Evolutionary conservation across 192 early-diverging fungal genomes (phyloP).

Genomic region (Globomyces pollinis-pini): DNA sequence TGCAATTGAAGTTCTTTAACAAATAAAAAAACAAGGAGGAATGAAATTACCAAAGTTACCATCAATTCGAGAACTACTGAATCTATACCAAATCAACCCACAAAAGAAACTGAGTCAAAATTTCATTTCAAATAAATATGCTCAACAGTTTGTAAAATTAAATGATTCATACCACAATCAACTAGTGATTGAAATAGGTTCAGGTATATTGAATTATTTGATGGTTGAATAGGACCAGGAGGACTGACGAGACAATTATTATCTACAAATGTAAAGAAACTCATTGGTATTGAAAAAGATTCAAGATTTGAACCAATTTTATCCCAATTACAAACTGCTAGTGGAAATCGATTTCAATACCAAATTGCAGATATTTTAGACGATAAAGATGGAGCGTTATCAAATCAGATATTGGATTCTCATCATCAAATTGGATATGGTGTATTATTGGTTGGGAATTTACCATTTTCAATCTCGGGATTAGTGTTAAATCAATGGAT

Average conservation of each 20-base stretch:
- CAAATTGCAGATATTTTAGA: background rate
- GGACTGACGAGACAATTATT: background rate
- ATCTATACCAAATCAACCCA: background rate
- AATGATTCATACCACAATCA: background rate
- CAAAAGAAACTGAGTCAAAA: slow-evolving; percentile 3
- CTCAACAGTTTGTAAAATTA: background rate
- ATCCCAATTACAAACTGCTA: background rate
- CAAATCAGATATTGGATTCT: background rate
- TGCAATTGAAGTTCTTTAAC: background rate
- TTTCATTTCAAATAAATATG: slow-evolving; percentile 2
- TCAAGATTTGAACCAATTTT: slow-evolving; percentile 2
- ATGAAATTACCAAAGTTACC: slow-evolving; percentile 1
- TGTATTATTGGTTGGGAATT: background rate
- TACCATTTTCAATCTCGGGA: slow-evolving; percentile 3
- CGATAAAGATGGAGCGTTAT: background rate
- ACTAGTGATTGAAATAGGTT: slow-evolving; percentile 6
- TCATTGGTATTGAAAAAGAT: slow-evolving; percentile 3
- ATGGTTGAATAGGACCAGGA: background rate
- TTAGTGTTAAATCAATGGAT: background rate
- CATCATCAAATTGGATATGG: background rate
- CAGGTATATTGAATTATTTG: background rate
- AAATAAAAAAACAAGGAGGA: background rate
- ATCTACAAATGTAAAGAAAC: background rate
- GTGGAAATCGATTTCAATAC: background rate
- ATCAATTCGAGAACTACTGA: background rate